phyloP scores from a whole-genome alignment of 441 rosid species.

The Heliophila coronopifolia region DNA sequence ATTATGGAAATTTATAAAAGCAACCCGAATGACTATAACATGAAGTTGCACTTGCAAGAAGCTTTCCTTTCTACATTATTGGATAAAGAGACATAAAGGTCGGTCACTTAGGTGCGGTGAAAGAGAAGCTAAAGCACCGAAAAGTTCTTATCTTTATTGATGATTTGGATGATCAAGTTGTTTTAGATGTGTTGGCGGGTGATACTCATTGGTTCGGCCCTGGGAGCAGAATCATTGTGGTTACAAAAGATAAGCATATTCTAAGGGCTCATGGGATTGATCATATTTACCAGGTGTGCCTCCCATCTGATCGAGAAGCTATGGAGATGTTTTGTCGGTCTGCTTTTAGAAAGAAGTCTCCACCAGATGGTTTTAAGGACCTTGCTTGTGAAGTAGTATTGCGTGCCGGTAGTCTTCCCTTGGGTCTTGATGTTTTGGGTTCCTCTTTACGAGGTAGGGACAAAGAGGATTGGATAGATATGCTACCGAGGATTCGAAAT shows the following conservation, averaged over 20 bases:
- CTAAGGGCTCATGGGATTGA: not conserved
- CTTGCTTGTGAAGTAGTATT: not conserved
- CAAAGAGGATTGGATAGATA: constrained; percentile 2
- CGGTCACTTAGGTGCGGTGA: not conserved
- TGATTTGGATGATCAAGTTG: constrained; percentile 6
- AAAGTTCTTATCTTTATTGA: constrained; percentile 10
- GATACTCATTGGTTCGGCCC: constrained; percentile 18
- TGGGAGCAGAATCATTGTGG: constrained; percentile 29
- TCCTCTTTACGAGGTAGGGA: not conserved
- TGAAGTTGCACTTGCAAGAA: constrained; percentile 1
- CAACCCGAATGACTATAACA: not conserved
- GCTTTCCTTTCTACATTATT: not conserved
- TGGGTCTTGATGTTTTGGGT: constrained; percentile 26
- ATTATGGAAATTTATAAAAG: not conserved
- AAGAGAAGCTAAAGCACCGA: not conserved
- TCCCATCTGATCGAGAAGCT: not conserved
- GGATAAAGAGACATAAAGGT: not conserved
- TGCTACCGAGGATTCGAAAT: not conserved
- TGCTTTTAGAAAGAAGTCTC: constrained; percentile 10
- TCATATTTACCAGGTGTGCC: not conserved
- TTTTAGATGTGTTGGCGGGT: not conserved
- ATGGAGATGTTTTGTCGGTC: constrained; percentile 15
- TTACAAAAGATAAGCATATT: constrained; percentile 13
- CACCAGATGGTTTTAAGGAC: not conserved
- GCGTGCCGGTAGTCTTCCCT: constrained; percentile 19